Evolutionary conservation across 345 rosid species (phyloP).

Genomic region (Carallia brachiata): DNA sequence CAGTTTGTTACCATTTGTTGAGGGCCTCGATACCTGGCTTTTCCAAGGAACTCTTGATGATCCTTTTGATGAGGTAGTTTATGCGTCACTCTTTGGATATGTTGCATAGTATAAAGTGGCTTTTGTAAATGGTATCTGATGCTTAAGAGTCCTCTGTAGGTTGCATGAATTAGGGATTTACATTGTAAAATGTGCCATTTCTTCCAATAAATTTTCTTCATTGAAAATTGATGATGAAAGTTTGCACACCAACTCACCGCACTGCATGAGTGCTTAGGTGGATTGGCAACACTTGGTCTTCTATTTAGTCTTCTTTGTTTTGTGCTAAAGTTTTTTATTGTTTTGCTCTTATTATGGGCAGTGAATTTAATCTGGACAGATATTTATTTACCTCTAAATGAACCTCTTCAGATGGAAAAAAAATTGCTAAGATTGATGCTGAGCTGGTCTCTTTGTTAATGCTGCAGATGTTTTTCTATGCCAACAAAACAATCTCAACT

Average conservation of each 20-base stretch:
- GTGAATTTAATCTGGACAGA: neutral
- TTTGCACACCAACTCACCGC: neutral
- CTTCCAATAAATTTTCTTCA: neutral
- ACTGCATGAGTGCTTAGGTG: too few relatives aligned
- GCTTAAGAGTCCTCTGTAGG: neutral
- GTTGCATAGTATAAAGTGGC: conserved; percentile 10
- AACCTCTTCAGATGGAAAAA: neutral
- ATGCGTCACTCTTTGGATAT: conserved; percentile 12
- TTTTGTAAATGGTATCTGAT: neutral
- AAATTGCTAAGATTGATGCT: neutral
- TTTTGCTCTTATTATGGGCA: neutral
- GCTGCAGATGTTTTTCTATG: conserved; percentile 75
- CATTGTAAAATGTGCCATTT: neutral
- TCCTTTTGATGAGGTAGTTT: conserved; percentile 86
- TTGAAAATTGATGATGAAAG: neutral
- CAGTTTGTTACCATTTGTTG: conserved; percentile 69
- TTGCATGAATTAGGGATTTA: neutral
- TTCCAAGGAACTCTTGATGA: conserved; percentile 86
- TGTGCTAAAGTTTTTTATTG: neutral
- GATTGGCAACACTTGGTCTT: too few relatives aligned
- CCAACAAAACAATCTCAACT: conserved; percentile 58
- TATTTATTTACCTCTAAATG: neutral
- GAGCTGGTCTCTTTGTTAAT: conserved; percentile 10
- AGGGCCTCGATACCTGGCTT: conserved; percentile 86
- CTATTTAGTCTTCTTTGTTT: too few relatives aligned